Evolutionary conservation across 2,329 filamentous ascomycete species (phyloP), one percentile per base, ranked within the genome.

Genomic region (Aspergillus uvarum): DNA sequence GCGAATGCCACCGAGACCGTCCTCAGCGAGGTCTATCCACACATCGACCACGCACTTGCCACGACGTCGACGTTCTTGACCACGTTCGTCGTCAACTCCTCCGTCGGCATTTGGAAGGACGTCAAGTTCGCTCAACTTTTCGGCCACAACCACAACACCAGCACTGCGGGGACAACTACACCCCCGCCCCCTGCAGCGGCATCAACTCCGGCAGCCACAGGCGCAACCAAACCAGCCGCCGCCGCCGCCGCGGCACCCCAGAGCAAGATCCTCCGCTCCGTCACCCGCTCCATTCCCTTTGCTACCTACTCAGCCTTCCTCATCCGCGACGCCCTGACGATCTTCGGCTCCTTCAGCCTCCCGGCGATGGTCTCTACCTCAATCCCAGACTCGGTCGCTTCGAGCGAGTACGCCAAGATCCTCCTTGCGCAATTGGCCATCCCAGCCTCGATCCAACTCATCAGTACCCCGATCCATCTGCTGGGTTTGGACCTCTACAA

Each of bases 401-500:
- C 59, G 1, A 64, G 70, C 51, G 64, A 65, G 1, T 63, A 66
- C 31, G 60, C 65, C 0, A 71, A 68, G 52, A 65, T 63, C 0
- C 53, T 72, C 1, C 62, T 74, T 11, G 67, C 91, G 11, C 92
- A 96, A 76, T 92, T 96, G 69, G 74, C 86, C 0, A 90, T 90
- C 0, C 92, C 92, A 0, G 91, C 91, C 3, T 81, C 85, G 16
- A 84, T 93, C 7, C 92, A 96, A 77, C 67, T 96, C 19, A 65
- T 92, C 31, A 90, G 87, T 56, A 96, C 92, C 5, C 92, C 92
- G 2, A 74, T 96, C 67, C 92, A 96, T 76, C 77, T 96, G 54
- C 82, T 94, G 16, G 92, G 92, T 0, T 73, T 96, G 65, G 92
- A 96, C 76, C 69, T 96, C 58, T 96, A 96, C 74, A 96, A 96